Conservation (phyloP, 169 alveolate species). For the Plasmodium vivax region DNA sequence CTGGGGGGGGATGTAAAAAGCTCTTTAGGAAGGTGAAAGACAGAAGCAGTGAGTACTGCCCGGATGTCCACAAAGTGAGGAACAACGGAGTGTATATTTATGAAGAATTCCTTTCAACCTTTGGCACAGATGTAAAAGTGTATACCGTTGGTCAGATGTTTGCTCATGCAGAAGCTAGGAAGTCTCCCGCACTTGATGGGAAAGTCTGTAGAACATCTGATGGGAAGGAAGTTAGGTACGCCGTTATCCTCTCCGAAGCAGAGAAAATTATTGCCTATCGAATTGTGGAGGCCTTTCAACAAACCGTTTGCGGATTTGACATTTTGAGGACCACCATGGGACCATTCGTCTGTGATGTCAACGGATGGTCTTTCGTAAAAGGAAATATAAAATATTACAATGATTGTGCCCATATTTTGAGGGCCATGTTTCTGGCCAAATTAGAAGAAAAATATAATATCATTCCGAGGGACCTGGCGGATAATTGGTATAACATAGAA, state of each 20-base stretch:
- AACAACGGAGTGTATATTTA: conserved; percentile 93
- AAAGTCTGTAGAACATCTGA: conserved; percentile 89
- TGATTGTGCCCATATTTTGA: conserved; percentile 93
- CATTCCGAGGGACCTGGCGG: conserved; percentile 78
- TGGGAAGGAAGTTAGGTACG: conserved; percentile 97
- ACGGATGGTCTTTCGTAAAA: conserved; percentile 98
- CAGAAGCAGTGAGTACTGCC: conserved; percentile 88
- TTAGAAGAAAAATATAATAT: conserved; percentile 81
- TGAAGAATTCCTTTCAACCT: conserved; percentile 95
- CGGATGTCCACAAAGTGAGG: conserved; percentile 89
- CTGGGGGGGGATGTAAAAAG: conserved; percentile 96
- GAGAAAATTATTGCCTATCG: conserved; percentile 95
- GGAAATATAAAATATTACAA: conserved; percentile 94
- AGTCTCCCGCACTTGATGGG: conserved; percentile 96
- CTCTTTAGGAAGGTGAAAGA: conserved; percentile 90
- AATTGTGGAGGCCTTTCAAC: conserved; percentile 94
- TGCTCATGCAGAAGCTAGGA: conserved; percentile 99
- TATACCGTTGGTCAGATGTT: conserved; percentile 97
- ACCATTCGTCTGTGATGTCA: conserved; percentile 97
- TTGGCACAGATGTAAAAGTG: conserved; percentile 98
- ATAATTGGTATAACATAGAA: conserved; percentile 77
- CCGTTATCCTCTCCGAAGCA: conserved; percentile 94
- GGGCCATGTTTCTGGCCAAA: conserved; percentile 83
- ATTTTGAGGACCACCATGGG: conserved; percentile 92
- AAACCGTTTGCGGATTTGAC: conserved; percentile 95